Conservation (phyloP, 352 stramenopile genomes). For the Pythium sp. region DNA sequence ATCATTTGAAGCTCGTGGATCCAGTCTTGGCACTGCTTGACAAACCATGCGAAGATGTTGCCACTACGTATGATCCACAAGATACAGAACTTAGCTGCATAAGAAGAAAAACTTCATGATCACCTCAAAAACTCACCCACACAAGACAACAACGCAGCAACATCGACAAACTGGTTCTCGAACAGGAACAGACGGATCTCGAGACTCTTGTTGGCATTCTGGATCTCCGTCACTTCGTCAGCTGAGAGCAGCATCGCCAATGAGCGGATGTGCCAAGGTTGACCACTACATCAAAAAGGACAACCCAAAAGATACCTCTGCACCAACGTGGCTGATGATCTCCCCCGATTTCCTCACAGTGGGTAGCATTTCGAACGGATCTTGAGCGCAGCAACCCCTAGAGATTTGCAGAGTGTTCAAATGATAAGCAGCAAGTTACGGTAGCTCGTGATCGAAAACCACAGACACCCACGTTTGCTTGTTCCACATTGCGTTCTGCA, state of each 20-base stretch:
- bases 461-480: slow-evolving; percentile 25
- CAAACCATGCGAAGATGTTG: slow-evolving; percentile 69
- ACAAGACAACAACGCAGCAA: slow-evolving; percentile 60
- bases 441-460: too few relatives aligned
- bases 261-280: slow-evolving; percentile 85
- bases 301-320: slow-evolving; percentile 22
- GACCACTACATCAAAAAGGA: slow-evolving; percentile 34
- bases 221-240: slow-evolving; percentile 28
- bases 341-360: slow-evolving; percentile 44
- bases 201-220: slow-evolving; percentile 36
- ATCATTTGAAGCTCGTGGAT: slow-evolving; percentile 29
- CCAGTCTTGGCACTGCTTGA: slow-evolving; percentile 59
- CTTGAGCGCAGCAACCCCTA: slow-evolving; percentile 47
- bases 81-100: neutral
- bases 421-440: too few relatives aligned
- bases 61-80: slow-evolving; percentile 30
- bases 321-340: slow-evolving; percentile 34
- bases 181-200: slow-evolving; percentile 73
- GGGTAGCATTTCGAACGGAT: slow-evolving; percentile 61
- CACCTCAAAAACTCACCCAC: slow-evolving; percentile 35
- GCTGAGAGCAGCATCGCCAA: slow-evolving; percentile 61
- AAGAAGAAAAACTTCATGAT: neutral
- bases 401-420: neutral
- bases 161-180: slow-evolving; percentile 48
- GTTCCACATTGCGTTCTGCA: slow-evolving; percentile 44